Base-by-base conservation (phyloP, 1,284 basidiomycete species). In the Lentinula novae-zelandiae region DNA sequence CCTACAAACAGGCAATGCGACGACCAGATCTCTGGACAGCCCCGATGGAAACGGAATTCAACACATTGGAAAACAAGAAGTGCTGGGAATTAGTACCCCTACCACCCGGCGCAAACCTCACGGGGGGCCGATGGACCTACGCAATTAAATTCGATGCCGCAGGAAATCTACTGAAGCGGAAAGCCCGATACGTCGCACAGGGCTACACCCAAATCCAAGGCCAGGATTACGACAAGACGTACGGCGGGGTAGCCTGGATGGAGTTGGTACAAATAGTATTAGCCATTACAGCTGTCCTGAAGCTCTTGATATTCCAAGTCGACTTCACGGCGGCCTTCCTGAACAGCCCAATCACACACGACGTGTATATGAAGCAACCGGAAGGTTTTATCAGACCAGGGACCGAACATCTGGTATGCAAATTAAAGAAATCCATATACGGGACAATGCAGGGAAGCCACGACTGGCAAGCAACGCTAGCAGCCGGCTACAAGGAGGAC, bases 391-490 rank as follows among this genome's bases (percentile, higher is more conserved):
- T 68, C 34, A 72, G 71, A 38, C 51, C 40, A 0, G 66, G 66
- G 0, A 67, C 70, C 52, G 66, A 71, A 59, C 60, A 66, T 36
- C 68, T 66, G 63, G 71, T 76, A 5, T 74, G 73, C 70, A 57
- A 64, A 20, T 63, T 80, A 1, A 17, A 71, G 27, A 68, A 71
- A 17, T 66, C 71, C 0, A 64, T 80, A 0, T 81, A 80, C 63
- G 76, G 78, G 0, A 72, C 79, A 64, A 77, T 76, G 63, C 77
- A 80, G 60, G 69, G 64, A 7, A 64, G 71, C 0, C 65, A 67
- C 0, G 65, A 69, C 6, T 80, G 78, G 77, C 76, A 78, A 67
- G 53, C 68, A 6, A 73, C 71, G 3, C 64, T 80, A 56, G 61
- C 73, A 36, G 60, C 63, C 0, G 67, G 66, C 0, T 74, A 80